Base-by-base conservation (phyloP, 805 yeast genomes). In the Candida awuae region DNA sequence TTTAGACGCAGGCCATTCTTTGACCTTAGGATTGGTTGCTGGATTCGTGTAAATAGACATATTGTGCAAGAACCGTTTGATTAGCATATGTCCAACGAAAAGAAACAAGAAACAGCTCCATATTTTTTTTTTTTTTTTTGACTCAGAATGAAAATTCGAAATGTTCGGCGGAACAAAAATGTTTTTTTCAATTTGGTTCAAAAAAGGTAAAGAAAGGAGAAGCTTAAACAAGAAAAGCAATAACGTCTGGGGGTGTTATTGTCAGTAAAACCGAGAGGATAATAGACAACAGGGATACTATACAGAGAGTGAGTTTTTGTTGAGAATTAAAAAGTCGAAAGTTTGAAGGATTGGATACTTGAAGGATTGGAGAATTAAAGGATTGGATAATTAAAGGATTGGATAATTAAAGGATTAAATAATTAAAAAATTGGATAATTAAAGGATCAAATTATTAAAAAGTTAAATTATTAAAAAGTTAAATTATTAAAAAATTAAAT, bases 1-100 rank as follows among this genome's bases (percentile, higher is more conserved):
- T 32, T 62, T 66, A 12, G 64, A 34, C 37, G 77, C 76, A 14
- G 73, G 63, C 77, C 77, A 72, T 39, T 63, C 59, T 29, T 48
- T 44, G 21, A 44, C 39, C 15, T 29, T 38, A 29, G 28, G 45
- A 10, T 38, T 39, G 2, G 46, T 40, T 27, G 37, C 30, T n/a
- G 43, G 43, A 23, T 41, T 41, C 12, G 34, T 41, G 15, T 41
- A 41, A 8, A 32, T 22, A 7, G 40, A 35, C 43, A 40, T 40
- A 9, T 34, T 25, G 28, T 14, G 28, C 14, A 25, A 12, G 10
- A 25, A 25, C 28, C 28, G 28, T 25, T 14, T 25, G 28, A 25
- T 12, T 14, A 25, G 10, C 13, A 25, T 12, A 13, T 25, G 10
- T 13, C 6, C 12, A 7, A 25, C 10, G 13, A 9, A 14, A 10